These are phyloP conservation scores for Sugiyamaella neomexicana DNA, from an alignment of 1,139 yeast genomes.

Conservation along the genomic window DNA sequence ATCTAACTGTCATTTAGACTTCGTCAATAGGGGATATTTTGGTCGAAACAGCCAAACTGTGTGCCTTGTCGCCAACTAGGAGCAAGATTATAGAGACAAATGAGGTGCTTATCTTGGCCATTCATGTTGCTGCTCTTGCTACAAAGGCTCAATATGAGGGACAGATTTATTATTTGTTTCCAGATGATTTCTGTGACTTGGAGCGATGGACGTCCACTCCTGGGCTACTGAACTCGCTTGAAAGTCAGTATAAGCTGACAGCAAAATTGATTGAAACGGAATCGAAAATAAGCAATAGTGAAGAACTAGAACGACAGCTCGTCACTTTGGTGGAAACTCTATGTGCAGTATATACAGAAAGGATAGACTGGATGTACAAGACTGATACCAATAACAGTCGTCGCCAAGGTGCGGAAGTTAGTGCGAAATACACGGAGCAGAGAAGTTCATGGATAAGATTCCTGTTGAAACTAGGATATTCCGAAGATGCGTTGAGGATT, in stretches of 20 bases:
- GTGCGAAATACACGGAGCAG: slow-evolving; percentile 32
- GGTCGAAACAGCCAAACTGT: slow-evolving; percentile 13
- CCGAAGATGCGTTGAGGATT: slow-evolving; percentile 57
- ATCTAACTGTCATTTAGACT: neutral
- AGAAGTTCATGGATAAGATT: slow-evolving; percentile 56
- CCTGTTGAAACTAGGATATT: slow-evolving; percentile 50
- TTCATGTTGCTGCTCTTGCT: slow-evolving; percentile 34
- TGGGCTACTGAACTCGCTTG: slow-evolving; percentile 31
- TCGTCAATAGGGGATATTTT: slow-evolving; percentile 9
- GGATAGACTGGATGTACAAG: slow-evolving; percentile 31
- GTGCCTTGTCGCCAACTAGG: slow-evolving; percentile 12
- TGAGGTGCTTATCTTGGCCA: slow-evolving; percentile 32
- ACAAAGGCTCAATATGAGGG: slow-evolving; percentile 27
- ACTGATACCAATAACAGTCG: slow-evolving; percentile 10
- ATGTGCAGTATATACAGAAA: slow-evolving; percentile 36
- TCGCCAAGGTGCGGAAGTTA: slow-evolving; percentile 27
- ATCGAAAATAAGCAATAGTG: slow-evolving; percentile 16
- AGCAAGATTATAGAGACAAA: slow-evolving; percentile 34
- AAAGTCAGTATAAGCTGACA: slow-evolving; percentile 31
- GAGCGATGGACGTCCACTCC: slow-evolving; percentile 40
- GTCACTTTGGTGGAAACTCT: slow-evolving; percentile 36
- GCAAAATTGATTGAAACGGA: slow-evolving; percentile 22
- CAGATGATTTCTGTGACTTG: slow-evolving; percentile 23
- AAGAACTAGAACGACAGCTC: slow-evolving; percentile 29
- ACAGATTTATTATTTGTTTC: slow-evolving; percentile 27